Evolutionary conservation across 2,329 filamentous ascomycete species (phyloP), one percentile per base, ranked within the genome.

Genomic region (Colletotrichum cereale): DNA sequence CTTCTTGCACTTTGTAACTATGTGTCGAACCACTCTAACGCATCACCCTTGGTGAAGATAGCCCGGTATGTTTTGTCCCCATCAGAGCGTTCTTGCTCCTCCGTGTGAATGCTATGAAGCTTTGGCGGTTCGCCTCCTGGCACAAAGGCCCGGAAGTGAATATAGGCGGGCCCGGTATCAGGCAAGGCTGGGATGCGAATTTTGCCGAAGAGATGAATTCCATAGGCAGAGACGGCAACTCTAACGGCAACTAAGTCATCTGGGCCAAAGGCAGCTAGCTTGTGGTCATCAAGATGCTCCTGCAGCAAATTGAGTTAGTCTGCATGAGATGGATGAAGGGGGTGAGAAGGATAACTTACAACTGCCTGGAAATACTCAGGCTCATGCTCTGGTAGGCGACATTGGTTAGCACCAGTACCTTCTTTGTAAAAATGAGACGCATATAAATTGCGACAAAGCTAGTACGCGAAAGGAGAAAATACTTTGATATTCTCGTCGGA

Each of bases 291-390:
- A 44, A 84, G 79, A 74, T 81, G 67, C 58, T 76, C 74, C 73
- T 75, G 57, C 62, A 16, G 12, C 24, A 12, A 26, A 21, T 48
- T 70, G 62, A 44, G 66, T 68, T 72, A 71, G 18, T 34, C 14
- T 24, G 40, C n/a, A 44, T 24, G 26, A 5, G 16, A 38, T 38
- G 1, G 21, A 14, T 11, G n/a, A 36, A 26, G 18, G 34, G 24
- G 2, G n/a, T 26, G 11, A 5, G 16, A 31, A 18, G 21, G 26
- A 34, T 7, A 36, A 60, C 79, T 71, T 74, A 82, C 82, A 63
- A 85, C 85, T 2, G 85, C 83, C n/a, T 83, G 83, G 80, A 89
- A 89, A 78, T 87, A 88, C 72, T 86, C 84, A 11, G 83, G 83
- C 73, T 88, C 87, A 74, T 89, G 87, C 75, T 88, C 86, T 86